Conservation (phyloP, 2,329 filamentous ascomycete species). For the Microsporum ferrugineum region DNA sequence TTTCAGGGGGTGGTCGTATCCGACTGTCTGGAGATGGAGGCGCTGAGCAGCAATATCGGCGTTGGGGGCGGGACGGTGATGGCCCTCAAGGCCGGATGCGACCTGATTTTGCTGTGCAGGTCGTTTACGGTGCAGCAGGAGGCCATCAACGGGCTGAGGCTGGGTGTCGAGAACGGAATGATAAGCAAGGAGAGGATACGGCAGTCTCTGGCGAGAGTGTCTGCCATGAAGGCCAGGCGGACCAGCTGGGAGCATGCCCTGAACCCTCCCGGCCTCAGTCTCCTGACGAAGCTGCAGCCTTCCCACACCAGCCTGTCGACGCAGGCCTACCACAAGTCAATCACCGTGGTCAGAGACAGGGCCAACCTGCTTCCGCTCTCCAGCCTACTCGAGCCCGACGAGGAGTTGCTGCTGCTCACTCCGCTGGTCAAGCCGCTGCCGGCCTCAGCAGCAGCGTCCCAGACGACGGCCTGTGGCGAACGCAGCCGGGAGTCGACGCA, state of each 20-base stretch:
- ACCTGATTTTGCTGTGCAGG: constrained; percentile 77
- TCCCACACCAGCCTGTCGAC: constrained; percentile 71
- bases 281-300: constrained; percentile 70
- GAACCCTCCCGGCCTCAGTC: constrained; percentile 67
- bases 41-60: constrained; percentile 88
- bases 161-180: constrained; percentile 82
- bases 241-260: constrained; percentile 86
- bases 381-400: constrained; percentile 66
- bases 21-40: constrained; percentile 94
- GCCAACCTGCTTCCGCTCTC: constrained; percentile 73
- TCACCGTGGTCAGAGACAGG: constrained; percentile 84
- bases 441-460: constrained; percentile 65
- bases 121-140: constrained; percentile 83
- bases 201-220: constrained; percentile 65
- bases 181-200: constrained; percentile 70
- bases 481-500: constrained; percentile 21
- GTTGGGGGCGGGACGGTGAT: constrained; percentile 94
- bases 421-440: constrained; percentile 86
- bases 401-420: constrained; percentile 80
- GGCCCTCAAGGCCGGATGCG: constrained; percentile 93
- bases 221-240: constrained; percentile 70
- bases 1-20: constrained; percentile 91
- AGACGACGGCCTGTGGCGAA: constrained; percentile 50
- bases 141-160: constrained; percentile 76
- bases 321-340: constrained; percentile 80